phyloP scores from a whole-genome alignment of 768 basidiomycete genomes.

The Russula vinacea region DNA sequence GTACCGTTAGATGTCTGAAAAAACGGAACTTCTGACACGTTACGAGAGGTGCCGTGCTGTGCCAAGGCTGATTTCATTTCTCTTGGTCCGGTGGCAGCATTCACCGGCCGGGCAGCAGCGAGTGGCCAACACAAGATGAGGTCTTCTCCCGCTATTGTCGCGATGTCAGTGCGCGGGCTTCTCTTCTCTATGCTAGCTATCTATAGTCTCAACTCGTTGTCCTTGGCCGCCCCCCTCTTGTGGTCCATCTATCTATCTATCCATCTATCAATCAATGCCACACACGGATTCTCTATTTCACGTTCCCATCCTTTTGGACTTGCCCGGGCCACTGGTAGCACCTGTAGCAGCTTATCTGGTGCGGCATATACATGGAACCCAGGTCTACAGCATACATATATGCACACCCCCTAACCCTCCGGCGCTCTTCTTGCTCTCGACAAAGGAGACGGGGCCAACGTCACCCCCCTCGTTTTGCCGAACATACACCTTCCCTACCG shows the following conservation, averaged over 20 bases:
- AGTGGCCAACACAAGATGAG: neutral
- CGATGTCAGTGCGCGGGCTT: neutral
- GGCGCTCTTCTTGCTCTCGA: too few relatives aligned
- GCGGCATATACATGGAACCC: neutral
- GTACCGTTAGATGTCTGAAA: too few relatives aligned
- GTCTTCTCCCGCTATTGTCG: constrained; percentile 3
- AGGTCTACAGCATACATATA: neutral
- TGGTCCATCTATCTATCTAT: neutral
- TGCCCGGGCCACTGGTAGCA: neutral
- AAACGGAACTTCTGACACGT: neutral
- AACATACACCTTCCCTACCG: too few relatives aligned
- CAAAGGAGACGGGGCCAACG: too few relatives aligned
- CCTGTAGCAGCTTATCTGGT: neutral
- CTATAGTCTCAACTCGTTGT: neutral
- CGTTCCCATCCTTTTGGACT: neutral
- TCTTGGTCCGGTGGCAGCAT: neutral
- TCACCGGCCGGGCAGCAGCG: neutral
- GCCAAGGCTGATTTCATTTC: neutral
- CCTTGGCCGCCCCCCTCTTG: neutral
- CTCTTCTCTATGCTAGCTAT: neutral
- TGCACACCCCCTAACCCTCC: neutral
- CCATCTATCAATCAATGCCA: too few relatives aligned
- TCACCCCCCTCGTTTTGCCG: too few relatives aligned
- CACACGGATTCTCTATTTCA: neutral
- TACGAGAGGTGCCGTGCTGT: neutral